Conservation (phyloP, 2,329 filamentous ascomycete species). For the Alternaria conjuncta region DNA sequence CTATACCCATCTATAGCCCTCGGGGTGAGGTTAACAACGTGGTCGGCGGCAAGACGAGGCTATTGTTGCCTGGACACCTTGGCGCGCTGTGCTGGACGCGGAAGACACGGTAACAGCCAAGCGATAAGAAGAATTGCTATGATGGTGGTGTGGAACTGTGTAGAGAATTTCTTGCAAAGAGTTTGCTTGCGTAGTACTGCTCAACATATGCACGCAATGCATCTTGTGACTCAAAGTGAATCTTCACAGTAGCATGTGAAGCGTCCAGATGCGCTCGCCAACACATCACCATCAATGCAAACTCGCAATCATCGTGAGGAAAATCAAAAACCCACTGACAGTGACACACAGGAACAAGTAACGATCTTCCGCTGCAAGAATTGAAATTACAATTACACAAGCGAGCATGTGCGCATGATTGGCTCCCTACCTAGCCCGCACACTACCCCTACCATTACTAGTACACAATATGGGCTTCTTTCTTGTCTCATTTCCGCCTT, state of each 20-base stretch:
- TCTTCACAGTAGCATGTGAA: background rate
- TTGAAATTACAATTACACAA: slow-evolving; percentile 36
- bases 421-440: slow-evolving; percentile 15
- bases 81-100: slow-evolving; percentile 22
- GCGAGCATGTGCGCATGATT: slow-evolving; percentile 22
- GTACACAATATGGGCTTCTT: background rate
- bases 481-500: slow-evolving; percentile 17
- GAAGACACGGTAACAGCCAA: background rate
- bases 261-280: background rate
- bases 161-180: slow-evolving; percentile 9
- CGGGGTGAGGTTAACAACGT: slow-evolving; percentile 17
- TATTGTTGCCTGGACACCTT: slow-evolving; percentile 16
- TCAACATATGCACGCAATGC: slow-evolving; percentile 3
- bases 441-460: slow-evolving; percentile 15
- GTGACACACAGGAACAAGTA: slow-evolving; percentile 15
- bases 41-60: slow-evolving; percentile 11
- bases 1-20: background rate
- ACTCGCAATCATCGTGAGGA: slow-evolving; percentile 2
- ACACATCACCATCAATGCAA: background rate
- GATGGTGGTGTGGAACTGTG: background rate
- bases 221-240: slow-evolving; percentile 2
- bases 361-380: slow-evolving; percentile 16
- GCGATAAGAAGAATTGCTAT: background rate
- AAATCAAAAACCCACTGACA: slow-evolving; percentile 3
- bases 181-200: background rate